A percentile compares a stretch with the other conserved stretches of the same genome.
These are phyloP conservation scores for Sporobolomyces pararoseus DNA, from an alignment of 768 basidiomycete genomes.

Conservation along the genomic window DNA sequence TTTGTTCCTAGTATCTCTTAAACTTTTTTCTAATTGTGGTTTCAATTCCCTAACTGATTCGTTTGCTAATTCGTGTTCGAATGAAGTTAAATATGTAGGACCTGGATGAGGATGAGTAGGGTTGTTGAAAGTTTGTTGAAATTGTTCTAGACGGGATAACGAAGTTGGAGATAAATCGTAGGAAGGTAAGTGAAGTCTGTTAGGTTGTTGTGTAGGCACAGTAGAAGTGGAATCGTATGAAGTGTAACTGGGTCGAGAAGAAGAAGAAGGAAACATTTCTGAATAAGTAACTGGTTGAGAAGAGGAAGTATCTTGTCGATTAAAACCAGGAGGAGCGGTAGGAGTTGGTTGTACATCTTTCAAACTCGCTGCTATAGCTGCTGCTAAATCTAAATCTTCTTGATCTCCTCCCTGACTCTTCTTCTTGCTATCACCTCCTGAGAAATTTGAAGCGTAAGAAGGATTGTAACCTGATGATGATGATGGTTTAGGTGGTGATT, in stretches of 20 bases:
- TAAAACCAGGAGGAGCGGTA: conserved; percentile 34
- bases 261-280: conserved; percentile 42
- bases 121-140: conserved; percentile 69
- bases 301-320: conserved; percentile 15
- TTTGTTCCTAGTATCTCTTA: conserved; percentile 80
- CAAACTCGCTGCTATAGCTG: conserved; percentile 92
- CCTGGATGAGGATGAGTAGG: conserved; percentile 82
- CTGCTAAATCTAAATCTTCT: conserved; percentile 83
- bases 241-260: no score
- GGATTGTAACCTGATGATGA: conserved; percentile 53
- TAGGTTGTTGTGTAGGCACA: conserved; percentile 44
- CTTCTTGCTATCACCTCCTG: background rate
- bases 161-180: conserved; percentile 80
- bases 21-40: conserved; percentile 78
- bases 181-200: conserved; percentile 49
- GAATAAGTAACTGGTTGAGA: conserved; percentile 68
- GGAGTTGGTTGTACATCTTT: conserved; percentile 58
- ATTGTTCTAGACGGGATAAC: conserved; percentile 63
- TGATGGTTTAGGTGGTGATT: background rate
- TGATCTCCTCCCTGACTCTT: conserved; percentile 56
- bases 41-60: conserved; percentile 63
- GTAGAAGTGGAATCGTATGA: conserved; percentile 50
- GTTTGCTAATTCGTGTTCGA: conserved; percentile 52
- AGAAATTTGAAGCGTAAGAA: conserved; percentile 51
- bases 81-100: conserved; percentile 68